Base-by-base conservation (phyloP, 1,284 basidiomycete species). In the Papiliotrema terrestris region DNA sequence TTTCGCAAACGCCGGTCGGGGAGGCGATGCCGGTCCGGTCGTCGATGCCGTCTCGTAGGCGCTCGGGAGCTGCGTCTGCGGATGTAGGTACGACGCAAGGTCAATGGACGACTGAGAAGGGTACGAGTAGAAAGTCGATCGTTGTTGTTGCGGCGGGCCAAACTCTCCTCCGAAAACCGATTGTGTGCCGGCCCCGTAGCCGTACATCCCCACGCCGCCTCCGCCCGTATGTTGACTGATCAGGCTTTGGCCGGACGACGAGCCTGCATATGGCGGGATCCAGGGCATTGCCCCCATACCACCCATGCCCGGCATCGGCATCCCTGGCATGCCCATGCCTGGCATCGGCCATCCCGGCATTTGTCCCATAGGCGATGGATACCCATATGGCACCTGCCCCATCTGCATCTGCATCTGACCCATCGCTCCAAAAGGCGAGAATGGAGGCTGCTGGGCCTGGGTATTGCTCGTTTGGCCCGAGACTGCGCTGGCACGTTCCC, bases 101-200 rank as follows among this genome's bases (percentile, higher is more conserved):
- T 17, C 14, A 8, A 15, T 26, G 43, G 23, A 3, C 19, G 43
- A 20, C n/a, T 41, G 50, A n/a, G 37, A 23, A 25, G 19, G 20
- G 26, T n/a, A 14, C 15, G 17, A 32, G 32, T 42, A 32, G 19
- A 22, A 22, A 3, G 35, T 4, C 20, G 48, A 14, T 8, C 49
- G 43, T 41, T 51, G 50, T n/a, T 53, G 23, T 50, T 45, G 51
- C 39, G 71, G 65, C 1, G 71, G 72, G 9, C 73, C 72, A 52
- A 72, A 73, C 47, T 73, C 65, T 37, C 67, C 71, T 20, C 73
- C 73, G 45, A 63, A 73, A 9, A 69, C 73, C 3, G 67, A 70
- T 48, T 72, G 70, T 3, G 69, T 55, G 3, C 58, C 60, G 0
- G 59, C 52, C 1, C 64, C 68, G 55, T 73, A 72, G 8, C 48